Percentiles rank a stretch among this genome's conserved stretches.
These are phyloP conservation scores for Rosa lucieae DNA, from an alignment of 306 rosid genomes.

Conservation along the genomic window DNA sequence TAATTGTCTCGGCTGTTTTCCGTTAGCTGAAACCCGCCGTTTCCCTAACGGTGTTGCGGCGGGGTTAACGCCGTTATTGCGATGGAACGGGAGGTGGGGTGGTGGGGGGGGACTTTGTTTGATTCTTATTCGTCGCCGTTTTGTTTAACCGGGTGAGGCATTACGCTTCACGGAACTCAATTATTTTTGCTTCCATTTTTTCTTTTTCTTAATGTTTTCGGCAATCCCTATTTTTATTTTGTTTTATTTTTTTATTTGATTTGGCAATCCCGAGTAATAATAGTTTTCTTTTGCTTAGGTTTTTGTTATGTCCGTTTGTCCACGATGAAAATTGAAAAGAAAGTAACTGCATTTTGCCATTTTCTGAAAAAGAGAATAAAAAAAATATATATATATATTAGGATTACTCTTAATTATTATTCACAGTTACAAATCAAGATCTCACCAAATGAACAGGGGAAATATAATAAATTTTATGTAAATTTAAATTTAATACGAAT, in stretches of 20 bases:
- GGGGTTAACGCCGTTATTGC: conserved; percentile 42
- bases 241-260: background rate
- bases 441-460: too few relatives aligned
- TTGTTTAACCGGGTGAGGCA: background rate
- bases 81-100: conserved; percentile 9
- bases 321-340: background rate
- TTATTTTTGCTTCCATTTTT: conserved; percentile 3
- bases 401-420: too few relatives aligned
- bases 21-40: conserved; percentile 58
- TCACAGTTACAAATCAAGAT: too few relatives aligned
- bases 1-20: conserved; percentile 29
- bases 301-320: background rate
- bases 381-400: too few relatives aligned
- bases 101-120: background rate
- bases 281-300: conserved; percentile 1
- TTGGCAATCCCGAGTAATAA: conserved; percentile 35
- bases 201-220: conserved; percentile 20
- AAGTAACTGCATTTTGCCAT: background rate
- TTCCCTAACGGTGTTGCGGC: conserved; percentile 56
- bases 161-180: conserved; percentile 25
- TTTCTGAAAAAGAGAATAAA: too few relatives aligned
- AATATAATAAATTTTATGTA: too few relatives aligned
- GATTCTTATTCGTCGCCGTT: conserved; percentile 33
- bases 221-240: conserved; percentile 30
- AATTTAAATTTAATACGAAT: too few relatives aligned